Evolutionary conservation across 129 eudicot genomes (phyloP).

Genomic region (Flaveria robusta): DNA sequence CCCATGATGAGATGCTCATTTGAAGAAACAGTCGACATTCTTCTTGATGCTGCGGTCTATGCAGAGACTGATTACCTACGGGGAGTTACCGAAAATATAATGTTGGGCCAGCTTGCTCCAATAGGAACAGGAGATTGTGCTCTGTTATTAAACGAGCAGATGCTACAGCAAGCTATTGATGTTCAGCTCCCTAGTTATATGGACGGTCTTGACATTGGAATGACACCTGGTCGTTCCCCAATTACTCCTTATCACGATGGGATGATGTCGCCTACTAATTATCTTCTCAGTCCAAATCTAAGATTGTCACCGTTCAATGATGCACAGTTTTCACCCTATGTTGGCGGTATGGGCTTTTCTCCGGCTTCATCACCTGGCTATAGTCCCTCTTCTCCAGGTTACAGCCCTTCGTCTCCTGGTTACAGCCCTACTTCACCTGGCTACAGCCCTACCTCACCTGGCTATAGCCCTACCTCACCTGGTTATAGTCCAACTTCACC

Average conservation of each 20-base stretch:
- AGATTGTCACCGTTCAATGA: slow-evolving; percentile 74
- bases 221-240: slow-evolving; percentile 95
- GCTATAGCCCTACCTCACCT: slow-evolving; percentile 89
- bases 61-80: slow-evolving; percentile 83
- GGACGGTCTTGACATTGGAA: slow-evolving; percentile 91
- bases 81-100: slow-evolving; percentile 92
- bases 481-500: slow-evolving; percentile 91
- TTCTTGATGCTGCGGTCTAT: slow-evolving; percentile 96
- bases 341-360: slow-evolving; percentile 92
- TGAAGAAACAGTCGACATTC: slow-evolving; percentile 94
- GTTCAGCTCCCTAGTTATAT: slow-evolving; percentile 90
- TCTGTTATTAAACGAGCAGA: slow-evolving; percentile 71
- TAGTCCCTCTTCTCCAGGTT: slow-evolving; percentile 80
- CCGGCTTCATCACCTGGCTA: slow-evolving; percentile 83
- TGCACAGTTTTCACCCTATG: slow-evolving; percentile 88
- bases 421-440: slow-evolving; percentile 84
- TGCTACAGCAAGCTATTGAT: slow-evolving; percentile 91
- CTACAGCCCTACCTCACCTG: slow-evolving; percentile 70
- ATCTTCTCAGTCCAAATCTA: slow-evolving; percentile 76
- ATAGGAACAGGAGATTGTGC: slow-evolving; percentile 96
- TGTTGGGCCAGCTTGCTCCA: slow-evolving; percentile 98
- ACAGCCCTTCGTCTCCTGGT: slow-evolving; percentile 80
- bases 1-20: slow-evolving; percentile 99
- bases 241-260: slow-evolving; percentile 91
- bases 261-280: slow-evolving; percentile 82